Conservation (phyloP, 2,329 filamentous ascomycete species). For the Botrytis fragariae region DNA sequence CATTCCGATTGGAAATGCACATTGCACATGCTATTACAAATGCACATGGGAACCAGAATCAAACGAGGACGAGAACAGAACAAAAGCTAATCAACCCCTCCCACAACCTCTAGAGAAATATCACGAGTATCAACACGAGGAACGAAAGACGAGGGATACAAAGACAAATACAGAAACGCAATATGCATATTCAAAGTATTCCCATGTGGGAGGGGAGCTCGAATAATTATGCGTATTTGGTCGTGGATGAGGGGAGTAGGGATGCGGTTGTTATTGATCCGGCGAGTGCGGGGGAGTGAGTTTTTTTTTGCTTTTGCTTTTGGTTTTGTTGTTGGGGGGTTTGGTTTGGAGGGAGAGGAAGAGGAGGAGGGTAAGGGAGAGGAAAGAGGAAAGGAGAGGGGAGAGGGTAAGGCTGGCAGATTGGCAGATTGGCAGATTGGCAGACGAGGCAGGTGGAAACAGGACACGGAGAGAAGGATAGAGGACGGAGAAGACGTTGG, state of each 20-base stretch:
- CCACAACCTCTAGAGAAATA: neutral
- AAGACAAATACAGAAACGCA: conserved; percentile 16
- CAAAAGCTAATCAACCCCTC: neutral
- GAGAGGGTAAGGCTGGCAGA: no score
- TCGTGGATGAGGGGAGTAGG: conserved; percentile 74
- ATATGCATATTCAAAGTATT: conserved; percentile 84
- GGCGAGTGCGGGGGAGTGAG: conserved; percentile 73
- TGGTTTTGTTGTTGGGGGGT: neutral
- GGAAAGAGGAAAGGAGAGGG: neutral
- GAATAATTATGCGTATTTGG: conserved; percentile 84
- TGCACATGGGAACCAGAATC: no score
- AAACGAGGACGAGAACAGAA: no score
- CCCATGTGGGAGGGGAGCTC: conserved; percentile 81
- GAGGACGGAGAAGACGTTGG: neutral
- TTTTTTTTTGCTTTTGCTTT: conserved; percentile 10
- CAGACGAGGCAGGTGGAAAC: neutral
- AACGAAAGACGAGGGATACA: neutral
- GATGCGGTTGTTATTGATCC: conserved; percentile 79
- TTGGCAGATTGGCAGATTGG: conserved; percentile 7
- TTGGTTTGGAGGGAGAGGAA: neutral
- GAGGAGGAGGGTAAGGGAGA: no score
- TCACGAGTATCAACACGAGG: no score
- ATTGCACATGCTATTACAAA: no score
- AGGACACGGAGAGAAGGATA: neutral
- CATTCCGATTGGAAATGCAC: no score